Evolutionary conservation across 2,329 filamentous ascomycete genomes (phyloP).

Genomic region (Claviceps sp.): DNA sequence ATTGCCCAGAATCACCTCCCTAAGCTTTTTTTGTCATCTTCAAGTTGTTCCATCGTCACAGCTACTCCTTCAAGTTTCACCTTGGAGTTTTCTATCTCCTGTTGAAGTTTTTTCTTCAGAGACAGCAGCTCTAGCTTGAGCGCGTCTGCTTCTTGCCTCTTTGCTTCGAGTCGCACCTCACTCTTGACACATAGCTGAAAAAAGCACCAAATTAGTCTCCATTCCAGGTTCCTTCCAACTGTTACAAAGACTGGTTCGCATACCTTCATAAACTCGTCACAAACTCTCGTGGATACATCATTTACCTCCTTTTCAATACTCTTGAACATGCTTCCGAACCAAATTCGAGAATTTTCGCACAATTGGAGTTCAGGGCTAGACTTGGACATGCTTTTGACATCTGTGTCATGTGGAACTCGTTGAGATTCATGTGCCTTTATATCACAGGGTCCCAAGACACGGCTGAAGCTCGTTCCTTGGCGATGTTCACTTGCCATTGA

Average conservation of each 20-base stretch:
- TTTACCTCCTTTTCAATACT: background rate
- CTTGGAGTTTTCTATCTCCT: too few species aligned
- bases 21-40: background rate
- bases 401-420: background rate
- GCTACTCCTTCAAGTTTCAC: background rate
- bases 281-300: background rate
- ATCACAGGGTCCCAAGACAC: too few species aligned
- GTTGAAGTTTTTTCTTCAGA: background rate
- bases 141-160: background rate
- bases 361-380: background rate
- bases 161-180: background rate
- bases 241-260: background rate
- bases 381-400: background rate
- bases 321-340: background rate
- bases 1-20: background rate
- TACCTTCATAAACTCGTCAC: background rate
- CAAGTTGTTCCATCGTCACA: background rate
- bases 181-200: background rate
- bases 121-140: background rate
- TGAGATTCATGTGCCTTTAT: background rate
- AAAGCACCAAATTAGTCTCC: background rate
- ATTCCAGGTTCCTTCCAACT: background rate
- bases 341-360: background rate
- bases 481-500: too few species aligned
- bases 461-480: too few species aligned